Evolutionary conservation across 441 rosid species (phyloP).

Genomic region (Breynia disticha): DNA sequence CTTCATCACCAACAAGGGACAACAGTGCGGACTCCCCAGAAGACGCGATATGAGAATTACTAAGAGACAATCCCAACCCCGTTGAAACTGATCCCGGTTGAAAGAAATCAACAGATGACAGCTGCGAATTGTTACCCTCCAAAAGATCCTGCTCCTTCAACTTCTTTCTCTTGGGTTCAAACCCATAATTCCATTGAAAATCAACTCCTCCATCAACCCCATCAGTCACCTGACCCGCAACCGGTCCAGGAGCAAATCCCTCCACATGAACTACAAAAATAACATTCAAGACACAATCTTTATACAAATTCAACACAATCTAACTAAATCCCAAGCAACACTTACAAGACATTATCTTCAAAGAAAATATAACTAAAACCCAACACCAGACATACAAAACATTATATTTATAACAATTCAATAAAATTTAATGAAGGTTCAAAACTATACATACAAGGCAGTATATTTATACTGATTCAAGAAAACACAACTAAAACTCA

Average conservation of each 20-base stretch:
- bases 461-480: too few relatives aligned
- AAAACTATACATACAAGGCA: too few relatives aligned
- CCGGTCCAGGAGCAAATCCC: conserved; percentile 55
- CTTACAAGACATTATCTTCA: too few relatives aligned
- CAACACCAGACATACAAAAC: too few relatives aligned
- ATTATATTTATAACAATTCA: too few relatives aligned
- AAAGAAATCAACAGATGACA: conserved; percentile 65
- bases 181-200: conserved; percentile 48
- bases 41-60: conserved; percentile 47
- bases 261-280: conserved; percentile 57
- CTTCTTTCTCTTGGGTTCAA: conserved; percentile 49
- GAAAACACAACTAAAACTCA: too few relatives aligned
- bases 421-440: too few relatives aligned
- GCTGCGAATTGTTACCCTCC: conserved; percentile 55
- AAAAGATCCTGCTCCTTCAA: conserved; percentile 68
- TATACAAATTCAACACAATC: not conserved
- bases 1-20: conserved; percentile 50
- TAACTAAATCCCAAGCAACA: not conserved
- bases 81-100: conserved; percentile 67
- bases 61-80: conserved; percentile 76
- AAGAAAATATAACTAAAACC: too few relatives aligned
- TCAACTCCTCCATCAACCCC: conserved; percentile 47
- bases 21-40: conserved; percentile 58
- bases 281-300: not conserved
- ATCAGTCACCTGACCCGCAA: conserved; percentile 28